phyloP scores from a whole-genome alignment of 176 grass and related monocot species.

The Zoysia pacifica region DNA sequence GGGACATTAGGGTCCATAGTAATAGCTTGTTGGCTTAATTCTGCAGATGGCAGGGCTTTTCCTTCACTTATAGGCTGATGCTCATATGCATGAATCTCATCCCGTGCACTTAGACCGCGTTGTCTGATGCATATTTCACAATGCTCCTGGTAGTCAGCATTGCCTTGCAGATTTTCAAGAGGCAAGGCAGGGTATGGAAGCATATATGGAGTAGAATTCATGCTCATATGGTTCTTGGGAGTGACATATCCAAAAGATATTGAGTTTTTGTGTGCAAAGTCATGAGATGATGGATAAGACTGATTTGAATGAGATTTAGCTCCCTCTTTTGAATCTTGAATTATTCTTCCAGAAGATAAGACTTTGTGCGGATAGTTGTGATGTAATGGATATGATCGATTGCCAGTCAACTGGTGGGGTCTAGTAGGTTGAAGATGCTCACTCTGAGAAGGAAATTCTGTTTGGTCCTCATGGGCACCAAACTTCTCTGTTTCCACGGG shows the following conservation, averaged over 20 bases:
- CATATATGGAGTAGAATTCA: not conserved
- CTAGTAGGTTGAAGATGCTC: not conserved
- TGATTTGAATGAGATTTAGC: slow-evolving; percentile 16
- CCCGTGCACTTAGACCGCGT: not conserved
- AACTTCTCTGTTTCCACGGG: slow-evolving; percentile 18
- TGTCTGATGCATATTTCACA: slow-evolving; percentile 36
- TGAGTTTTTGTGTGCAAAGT: slow-evolving; percentile 5
- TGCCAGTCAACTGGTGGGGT: slow-evolving; percentile 30
- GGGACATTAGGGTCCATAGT: slow-evolving; percentile 7
- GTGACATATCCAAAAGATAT: slow-evolving; percentile 26
- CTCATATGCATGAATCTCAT: slow-evolving; percentile 27
- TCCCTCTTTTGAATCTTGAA: slow-evolving; percentile 20
- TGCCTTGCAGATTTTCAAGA: slow-evolving; percentile 12
- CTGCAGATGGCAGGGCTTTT: slow-evolving; percentile 1
- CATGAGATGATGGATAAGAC: not conserved
- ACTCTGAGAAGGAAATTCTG: not conserved
- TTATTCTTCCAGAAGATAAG: slow-evolving; percentile 31
- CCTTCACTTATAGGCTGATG: not conserved
- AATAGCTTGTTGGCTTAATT: slow-evolving; percentile 28
- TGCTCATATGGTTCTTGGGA: slow-evolving; percentile 12
- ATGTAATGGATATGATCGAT: slow-evolving; percentile 16
- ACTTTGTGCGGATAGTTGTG: slow-evolving; percentile 22
- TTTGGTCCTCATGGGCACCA: slow-evolving; percentile 22
- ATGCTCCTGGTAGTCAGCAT: slow-evolving; percentile 22
- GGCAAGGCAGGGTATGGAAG: slow-evolving; percentile 5